Conservation (phyloP, 805 yeast species). For the Suhomyces tanzawaensis region DNA sequence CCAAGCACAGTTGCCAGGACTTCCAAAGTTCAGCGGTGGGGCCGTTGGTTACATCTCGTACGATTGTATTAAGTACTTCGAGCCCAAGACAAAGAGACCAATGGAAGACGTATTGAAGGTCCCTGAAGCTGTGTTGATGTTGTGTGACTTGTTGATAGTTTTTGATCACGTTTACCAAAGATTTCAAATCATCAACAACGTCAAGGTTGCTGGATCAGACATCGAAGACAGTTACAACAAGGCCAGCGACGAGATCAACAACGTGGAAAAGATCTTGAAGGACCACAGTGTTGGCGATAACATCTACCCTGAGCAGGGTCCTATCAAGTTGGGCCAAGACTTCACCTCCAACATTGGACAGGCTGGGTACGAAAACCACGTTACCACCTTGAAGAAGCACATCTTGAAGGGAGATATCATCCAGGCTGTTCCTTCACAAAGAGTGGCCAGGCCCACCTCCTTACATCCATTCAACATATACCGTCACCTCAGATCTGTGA, state of each 20-base stretch:
- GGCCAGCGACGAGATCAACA: constrained; percentile 59
- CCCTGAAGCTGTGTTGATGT: constrained; percentile 92
- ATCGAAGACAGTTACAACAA: constrained; percentile 42
- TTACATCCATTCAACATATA: constrained; percentile 96
- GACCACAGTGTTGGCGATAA: constrained; percentile 40
- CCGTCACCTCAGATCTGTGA: constrained; percentile 90
- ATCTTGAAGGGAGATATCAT: constrained; percentile 90
- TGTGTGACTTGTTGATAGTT: constrained; percentile 85
- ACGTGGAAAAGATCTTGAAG: constrained; percentile 49
- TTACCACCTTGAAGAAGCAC: constrained; percentile 68
- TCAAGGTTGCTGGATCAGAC: constrained; percentile 47
- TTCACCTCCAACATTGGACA: constrained; percentile 90
- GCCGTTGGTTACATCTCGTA: constrained; percentile 95
- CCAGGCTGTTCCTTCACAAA: constrained; percentile 97
- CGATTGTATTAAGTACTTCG: constrained; percentile 95
- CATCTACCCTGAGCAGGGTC: constrained; percentile 70
- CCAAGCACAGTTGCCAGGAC: constrained; percentile 77
- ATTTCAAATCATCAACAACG: constrained; percentile 84
- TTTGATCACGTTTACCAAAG: constrained; percentile 93
- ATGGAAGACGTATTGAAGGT: constrained; percentile 76
- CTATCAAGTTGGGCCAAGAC: constrained; percentile 62
- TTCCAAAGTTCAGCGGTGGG: constrained; percentile 88
- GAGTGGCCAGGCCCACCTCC: constrained; percentile 92
- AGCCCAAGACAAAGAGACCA: constrained; percentile 78
- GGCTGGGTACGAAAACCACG: constrained; percentile 88